phyloP scores from a whole-genome alignment of 164 flowering plant species.

The Liriodendron chinense region DNA sequence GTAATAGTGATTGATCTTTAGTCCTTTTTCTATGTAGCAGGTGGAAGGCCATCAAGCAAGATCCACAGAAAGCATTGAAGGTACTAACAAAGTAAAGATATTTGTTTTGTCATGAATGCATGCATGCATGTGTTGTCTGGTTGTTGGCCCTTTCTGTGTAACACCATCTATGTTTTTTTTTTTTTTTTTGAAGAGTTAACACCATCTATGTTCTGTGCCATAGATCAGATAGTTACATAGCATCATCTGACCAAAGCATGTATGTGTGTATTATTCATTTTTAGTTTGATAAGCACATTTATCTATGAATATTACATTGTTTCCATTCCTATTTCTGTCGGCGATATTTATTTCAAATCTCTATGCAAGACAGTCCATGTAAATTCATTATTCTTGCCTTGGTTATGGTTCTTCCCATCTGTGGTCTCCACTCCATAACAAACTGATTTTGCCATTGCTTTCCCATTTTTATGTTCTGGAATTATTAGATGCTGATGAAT shows the following conservation, averaged over 20 bases:
- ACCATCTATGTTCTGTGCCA: background rate
- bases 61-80: constrained; percentile 47
- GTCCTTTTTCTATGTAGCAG: constrained; percentile 30
- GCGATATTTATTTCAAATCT: background rate
- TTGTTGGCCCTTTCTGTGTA: background rate
- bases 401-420: background rate
- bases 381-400: background rate
- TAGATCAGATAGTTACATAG: background rate
- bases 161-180: background rate
- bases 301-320: background rate
- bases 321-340: background rate
- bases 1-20: background rate
- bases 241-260: background rate
- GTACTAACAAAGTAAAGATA: constrained; percentile 25
- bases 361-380: background rate
- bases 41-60: constrained; percentile 47
- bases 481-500: background rate
- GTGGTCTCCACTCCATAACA: background rate
- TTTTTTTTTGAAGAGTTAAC: too few relatives aligned
- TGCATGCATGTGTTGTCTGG: background rate
- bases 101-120: background rate
- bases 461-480: background rate
- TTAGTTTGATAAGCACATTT: background rate
- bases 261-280: background rate
- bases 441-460: background rate